Percentiles rank a stretch among this genome's conserved stretches.
Conservation (phyloP, 2,329 filamentous ascomycete genomes). For the Beauveria scarabaeidicola region DNA sequence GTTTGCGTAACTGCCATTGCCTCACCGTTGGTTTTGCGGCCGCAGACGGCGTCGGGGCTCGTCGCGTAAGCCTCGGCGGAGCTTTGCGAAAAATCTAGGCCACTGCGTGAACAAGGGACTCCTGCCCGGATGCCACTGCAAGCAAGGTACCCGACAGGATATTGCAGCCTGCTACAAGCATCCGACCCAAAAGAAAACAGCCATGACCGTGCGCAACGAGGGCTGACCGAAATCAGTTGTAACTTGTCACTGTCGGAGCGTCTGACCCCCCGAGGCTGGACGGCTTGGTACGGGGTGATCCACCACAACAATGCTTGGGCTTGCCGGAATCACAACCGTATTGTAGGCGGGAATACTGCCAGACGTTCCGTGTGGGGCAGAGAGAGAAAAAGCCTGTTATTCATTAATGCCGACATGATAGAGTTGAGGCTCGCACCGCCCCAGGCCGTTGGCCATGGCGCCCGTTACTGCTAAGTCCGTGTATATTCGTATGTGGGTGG, state of each 20-base stretch:
- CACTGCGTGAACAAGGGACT: neutral
- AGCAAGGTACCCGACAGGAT: neutral
- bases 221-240: slow-evolving; percentile 1
- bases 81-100: slow-evolving; percentile 1
- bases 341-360: slow-evolving; percentile 9
- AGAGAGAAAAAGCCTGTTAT: neutral
- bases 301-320: neutral
- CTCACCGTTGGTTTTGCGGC: slow-evolving; percentile 1
- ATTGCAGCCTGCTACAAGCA: slow-evolving; percentile 7
- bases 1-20: neutral
- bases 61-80: neutral
- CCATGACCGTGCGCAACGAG: slow-evolving; percentile 5
- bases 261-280: slow-evolving; percentile 5
- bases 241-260: neutral
- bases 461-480: neutral
- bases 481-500: neutral
- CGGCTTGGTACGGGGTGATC: slow-evolving; percentile 6
- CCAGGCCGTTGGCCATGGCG: neutral
- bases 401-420: slow-evolving; percentile 4
- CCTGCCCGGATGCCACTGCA: slow-evolving; percentile 3
- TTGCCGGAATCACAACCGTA: slow-evolving; percentile 7
- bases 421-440: slow-evolving; percentile 7
- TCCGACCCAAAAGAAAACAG: slow-evolving; percentile 1
- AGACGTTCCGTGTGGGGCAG: slow-evolving; percentile 8
- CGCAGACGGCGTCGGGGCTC: neutral